Evolutionary conservation across 129 eudicot genomes (phyloP).

Genomic region (Lonicera japonica): DNA sequence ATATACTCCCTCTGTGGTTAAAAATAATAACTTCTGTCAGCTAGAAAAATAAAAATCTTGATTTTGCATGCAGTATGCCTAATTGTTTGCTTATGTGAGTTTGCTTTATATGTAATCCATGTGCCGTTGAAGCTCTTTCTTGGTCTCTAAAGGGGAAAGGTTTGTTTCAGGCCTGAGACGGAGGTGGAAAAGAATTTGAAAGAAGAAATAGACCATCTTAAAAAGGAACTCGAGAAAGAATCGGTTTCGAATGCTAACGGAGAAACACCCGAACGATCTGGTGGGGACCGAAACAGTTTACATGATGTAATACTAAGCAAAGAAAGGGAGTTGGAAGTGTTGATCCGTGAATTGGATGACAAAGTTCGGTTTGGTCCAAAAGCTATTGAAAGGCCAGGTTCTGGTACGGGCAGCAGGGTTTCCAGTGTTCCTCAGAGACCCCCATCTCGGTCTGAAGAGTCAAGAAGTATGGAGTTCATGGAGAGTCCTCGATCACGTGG

Average conservation of each 20-base stretch:
- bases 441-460: conserved; percentile 21
- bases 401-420: conserved; percentile 45
- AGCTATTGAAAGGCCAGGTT: conserved; percentile 41
- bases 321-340: conserved; percentile 47
- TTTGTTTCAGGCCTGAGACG: conserved; percentile 47
- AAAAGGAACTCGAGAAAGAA: conserved; percentile 25
- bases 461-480: conserved; percentile 19
- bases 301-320: conserved; percentile 22
- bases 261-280: conserved; percentile 23
- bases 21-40: too few relatives aligned
- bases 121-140: background rate
- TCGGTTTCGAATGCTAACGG: conserved; percentile 4
- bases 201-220: conserved; percentile 41
- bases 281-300: conserved; percentile 21
- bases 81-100: background rate
- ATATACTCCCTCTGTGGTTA: too few relatives aligned
- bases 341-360: conserved; percentile 43
- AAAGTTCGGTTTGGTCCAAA: conserved; percentile 48
- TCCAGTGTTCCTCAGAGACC: conserved; percentile 23
- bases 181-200: conserved; percentile 53
- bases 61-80: too few relatives aligned
- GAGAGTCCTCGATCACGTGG: conserved; percentile 56
- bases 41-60: too few relatives aligned
- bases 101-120: background rate
- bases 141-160: background rate